phyloP scores from a whole-genome alignment of 2,329 filamentous ascomycete genomes.

The Fusarium napiforme region DNA sequence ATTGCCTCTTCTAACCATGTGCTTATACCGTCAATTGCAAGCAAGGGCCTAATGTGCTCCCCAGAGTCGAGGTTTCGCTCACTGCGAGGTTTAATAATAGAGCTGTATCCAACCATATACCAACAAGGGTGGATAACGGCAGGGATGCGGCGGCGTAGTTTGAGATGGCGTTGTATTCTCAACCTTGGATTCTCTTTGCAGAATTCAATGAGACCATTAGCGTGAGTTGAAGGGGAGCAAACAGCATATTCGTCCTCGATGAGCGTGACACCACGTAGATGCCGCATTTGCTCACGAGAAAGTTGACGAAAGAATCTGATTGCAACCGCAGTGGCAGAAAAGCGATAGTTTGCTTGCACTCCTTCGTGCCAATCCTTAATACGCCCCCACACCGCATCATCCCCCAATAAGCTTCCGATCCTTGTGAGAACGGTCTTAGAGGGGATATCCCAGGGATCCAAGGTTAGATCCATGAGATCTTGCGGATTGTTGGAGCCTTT shows the following conservation, averaged over 20 bases:
- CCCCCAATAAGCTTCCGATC: accelerated
- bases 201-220: not conserved
- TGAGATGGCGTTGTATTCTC: not conserved
- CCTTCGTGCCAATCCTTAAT: accelerated
- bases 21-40: not conserved
- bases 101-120: not conserved
- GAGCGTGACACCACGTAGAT: not conserved
- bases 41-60: accelerated
- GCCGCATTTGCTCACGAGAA: not conserved
- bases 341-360: not conserved
- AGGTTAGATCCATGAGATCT: not conserved
- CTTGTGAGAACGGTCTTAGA: not conserved
- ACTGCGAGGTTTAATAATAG: not conserved
- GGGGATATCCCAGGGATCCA: not conserved
- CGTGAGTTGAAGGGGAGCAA: not conserved
- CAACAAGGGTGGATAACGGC: too few relatives aligned
- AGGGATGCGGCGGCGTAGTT: not conserved
- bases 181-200: slow-evolving; percentile 1
- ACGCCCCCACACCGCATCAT: accelerated
- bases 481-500: not conserved
- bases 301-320: slow-evolving; percentile 7
- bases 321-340: slow-evolving; percentile 1
- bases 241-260: not conserved
- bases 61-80: not conserved
- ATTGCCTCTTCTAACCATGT: not conserved